Evolutionary conservation across 129 eudicot genomes (phyloP), one percentile per base, ranked within the genome.

Genomic region (Glebionis coronaria): DNA sequence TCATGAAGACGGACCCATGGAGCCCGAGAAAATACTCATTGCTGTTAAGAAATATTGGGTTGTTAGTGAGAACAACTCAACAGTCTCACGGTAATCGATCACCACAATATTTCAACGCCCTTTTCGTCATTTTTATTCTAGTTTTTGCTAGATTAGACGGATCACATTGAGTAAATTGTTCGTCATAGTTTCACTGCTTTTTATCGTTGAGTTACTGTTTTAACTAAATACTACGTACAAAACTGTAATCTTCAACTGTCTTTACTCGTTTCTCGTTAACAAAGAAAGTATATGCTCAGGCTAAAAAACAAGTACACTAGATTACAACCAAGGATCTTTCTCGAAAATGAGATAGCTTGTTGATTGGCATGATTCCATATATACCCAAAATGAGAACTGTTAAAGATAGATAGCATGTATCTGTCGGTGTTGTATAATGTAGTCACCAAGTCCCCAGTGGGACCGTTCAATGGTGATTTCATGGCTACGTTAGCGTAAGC

Each of bases 1-100:
- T 55, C 73, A 68, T 38, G 73, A 68, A 68, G 73, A 68, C 23
- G 73, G 63, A 40, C 73, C 73, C 12, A 38, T 68, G 9, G 53
- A 53, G 19, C 23, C 73, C 0, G 54, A 68, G 21, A 54, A 68
- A 68, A 68, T 68, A 68, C 73, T 68, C 1, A 25, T 68, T 2
- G 63, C 73, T 3, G 73, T 68, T 20, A 68, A 68, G 56, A 35
- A 14, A 68, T 68, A 68, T 55, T 68, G 73, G 73, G 63, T 38
- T n/a, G 54, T 55, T 12, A 21, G 49, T 23, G 40, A 51, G 28
- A 63, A 20, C 68, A 63, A 29, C 31, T 29, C 73, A 14, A 19
- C 73, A 12, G 0, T 28, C 12, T 25, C 69, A 9, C 40, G 3
- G 8, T 64, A 46, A 64, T 64, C n/a, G n/a, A n/a, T n/a, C 69